A percentile compares a stretch with the other conserved stretches of the same genome.
These are phyloP conservation scores for Apiospora pterosperma DNA, from an alignment of 2,329 filamentous ascomycete species.

Conservation along the genomic window DNA sequence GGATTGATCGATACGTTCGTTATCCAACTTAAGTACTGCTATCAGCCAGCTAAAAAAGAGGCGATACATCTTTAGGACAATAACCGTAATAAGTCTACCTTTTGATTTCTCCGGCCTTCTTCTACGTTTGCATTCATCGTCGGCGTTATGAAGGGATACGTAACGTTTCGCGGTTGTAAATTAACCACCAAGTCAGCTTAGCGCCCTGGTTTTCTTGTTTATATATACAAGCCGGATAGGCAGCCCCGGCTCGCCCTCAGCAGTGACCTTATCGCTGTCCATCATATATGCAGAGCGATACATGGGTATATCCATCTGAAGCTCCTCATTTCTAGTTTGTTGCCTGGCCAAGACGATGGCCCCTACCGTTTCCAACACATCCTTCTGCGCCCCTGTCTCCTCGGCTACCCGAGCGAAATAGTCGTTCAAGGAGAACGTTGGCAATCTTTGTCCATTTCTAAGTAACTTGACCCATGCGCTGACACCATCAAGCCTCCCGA, in stretches of 20 bases:
- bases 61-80: neutral
- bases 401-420: conserved; percentile 76
- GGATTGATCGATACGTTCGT: neutral
- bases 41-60: neutral
- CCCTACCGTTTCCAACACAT: conserved; percentile 70
- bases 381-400: conserved; percentile 68
- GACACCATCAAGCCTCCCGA: conserved; percentile 50
- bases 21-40: neutral
- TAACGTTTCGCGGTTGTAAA: neutral
- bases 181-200: neutral
- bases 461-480: conserved; percentile 69
- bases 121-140: too few species aligned
- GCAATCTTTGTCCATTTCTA: conserved; percentile 58
- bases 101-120: too few species aligned
- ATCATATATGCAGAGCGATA: conserved; percentile 21
- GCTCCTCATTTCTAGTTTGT: conserved; percentile 27
- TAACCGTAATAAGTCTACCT: neutral
- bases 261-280: conserved; percentile 21
- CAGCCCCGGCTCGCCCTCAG: conserved; percentile 4
- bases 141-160: neutral
- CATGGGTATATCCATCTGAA: conserved; percentile 20
- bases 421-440: conserved; percentile 83
- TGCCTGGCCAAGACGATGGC: conserved; percentile 71
- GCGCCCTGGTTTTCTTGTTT: conserved; percentile 3
- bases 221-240: conserved; percentile 9